Percentiles rank a stretch among this genome's conserved stretches.
phyloP scores from a whole-genome alignment of 116 monocot genomes.

The Thalassia testudinum region DNA sequence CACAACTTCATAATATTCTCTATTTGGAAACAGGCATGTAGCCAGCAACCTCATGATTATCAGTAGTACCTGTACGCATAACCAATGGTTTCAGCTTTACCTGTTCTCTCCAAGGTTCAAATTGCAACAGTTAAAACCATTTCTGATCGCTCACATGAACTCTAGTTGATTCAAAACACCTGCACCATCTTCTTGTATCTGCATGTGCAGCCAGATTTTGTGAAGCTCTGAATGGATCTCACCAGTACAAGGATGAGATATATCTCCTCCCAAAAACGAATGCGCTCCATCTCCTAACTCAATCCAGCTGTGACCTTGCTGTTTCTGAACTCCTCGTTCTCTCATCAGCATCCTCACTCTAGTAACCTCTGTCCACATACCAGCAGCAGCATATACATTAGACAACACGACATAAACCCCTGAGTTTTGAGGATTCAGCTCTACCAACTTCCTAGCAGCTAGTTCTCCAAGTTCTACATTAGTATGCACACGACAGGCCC shows the following conservation, averaged over 20 bases:
- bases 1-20: too few species aligned
- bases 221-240: slow-evolving; percentile 32
- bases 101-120: too few species aligned
- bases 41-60: too few species aligned
- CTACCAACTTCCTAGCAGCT: slow-evolving; percentile 49
- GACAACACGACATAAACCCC: slow-evolving; percentile 79
- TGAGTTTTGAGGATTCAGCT: slow-evolving; percentile 42
- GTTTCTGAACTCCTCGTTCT: slow-evolving; percentile 46
- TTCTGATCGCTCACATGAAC: too few species aligned
- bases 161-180: too few species aligned
- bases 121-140: too few species aligned
- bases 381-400: slow-evolving; percentile 67
- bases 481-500: slow-evolving; percentile 33
- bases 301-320: slow-evolving; percentile 67
- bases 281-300: slow-evolving; percentile 57
- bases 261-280: slow-evolving; percentile 51
- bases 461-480: slow-evolving; percentile 56
- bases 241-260: slow-evolving; percentile 48
- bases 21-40: too few species aligned
- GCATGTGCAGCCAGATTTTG: slow-evolving; percentile 36
- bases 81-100: too few species aligned
- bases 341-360: slow-evolving; percentile 55
- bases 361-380: slow-evolving; percentile 55
- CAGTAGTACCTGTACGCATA: too few species aligned
- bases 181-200: slow-evolving; percentile 1